Base-by-base conservation (phyloP, 805 yeast genomes). In the Starmera dryadoides region DNA sequence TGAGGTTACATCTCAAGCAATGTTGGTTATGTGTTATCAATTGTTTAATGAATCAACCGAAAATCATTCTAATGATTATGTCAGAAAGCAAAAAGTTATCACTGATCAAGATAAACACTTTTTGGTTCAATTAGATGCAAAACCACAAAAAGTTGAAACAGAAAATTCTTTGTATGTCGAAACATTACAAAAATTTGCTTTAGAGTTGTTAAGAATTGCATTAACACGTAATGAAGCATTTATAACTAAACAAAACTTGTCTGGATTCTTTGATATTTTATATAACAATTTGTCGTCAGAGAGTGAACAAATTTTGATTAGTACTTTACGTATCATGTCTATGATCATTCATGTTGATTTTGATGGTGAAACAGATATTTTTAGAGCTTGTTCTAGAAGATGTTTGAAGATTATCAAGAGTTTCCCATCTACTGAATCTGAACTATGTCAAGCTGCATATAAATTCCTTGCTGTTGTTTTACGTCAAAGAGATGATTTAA, bases 361-460 rank as follows among this genome's bases (percentile, higher is more conserved):
- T 46, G 63, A 78, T 3, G 73, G 72, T 2, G 68, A 64, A 5
- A 54, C 60, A 22, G 69, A 60, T 39, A 61, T 69, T 23, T 81
- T 84, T 62, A 74, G 75, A 41, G 59, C 71, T 20, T 75, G 82
- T 50, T 76, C 88, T 3, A 72, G 81, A 59, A 68, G 68, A 35
- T 75, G 79, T 1, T 61, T 84, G 40, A 73, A 64, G 14, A 69
- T 88, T 18, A 71, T 91, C 32, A 81, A 81, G 53, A 84, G 84
- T 47, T 74, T 82, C 36, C 88, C 96, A 5, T 65, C 79, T 1
- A 87, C 96, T 1, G 79, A 81, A 39, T 71, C 81, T 26, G 95
- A 86, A 39, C 55, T 91, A 12, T 81, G 87, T 52, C 98, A 91
- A 58, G 73, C 84, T 14, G 73, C 88, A 43, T 69, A 89, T 56